Evolutionary conservation across 2,329 filamentous ascomycete species (phyloP).

Genomic region (Clonostachys chloroleuca): DNA sequence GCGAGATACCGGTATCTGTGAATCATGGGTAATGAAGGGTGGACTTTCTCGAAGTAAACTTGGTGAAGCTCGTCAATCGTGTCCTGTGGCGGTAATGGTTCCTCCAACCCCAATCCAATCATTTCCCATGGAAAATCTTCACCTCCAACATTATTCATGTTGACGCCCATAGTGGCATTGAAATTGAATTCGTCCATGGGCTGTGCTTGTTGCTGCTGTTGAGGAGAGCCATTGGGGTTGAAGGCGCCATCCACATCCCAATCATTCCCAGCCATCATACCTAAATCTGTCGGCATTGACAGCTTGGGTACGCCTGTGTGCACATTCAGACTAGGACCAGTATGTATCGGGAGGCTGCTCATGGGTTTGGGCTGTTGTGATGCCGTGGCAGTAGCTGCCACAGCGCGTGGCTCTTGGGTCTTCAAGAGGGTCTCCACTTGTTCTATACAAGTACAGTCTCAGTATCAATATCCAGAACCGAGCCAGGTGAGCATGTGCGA

Average conservation of each 20-base stretch:
- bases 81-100: slow-evolving; percentile 53
- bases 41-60: slow-evolving; percentile 87
- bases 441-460: slow-evolving; percentile 23
- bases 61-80: slow-evolving; percentile 82
- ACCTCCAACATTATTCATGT: slow-evolving; percentile 43
- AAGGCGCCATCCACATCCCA: slow-evolving; percentile 51
- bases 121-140: slow-evolving; percentile 74
- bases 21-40: slow-evolving; percentile 82
- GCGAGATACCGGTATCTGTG: slow-evolving; percentile 84
- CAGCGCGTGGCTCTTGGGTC: slow-evolving; percentile 55
- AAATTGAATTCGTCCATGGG: slow-evolving; percentile 56
- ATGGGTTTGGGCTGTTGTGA: slow-evolving; percentile 15
- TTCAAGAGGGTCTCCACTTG: slow-evolving; percentile 92
- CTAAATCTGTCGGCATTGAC: slow-evolving; percentile 12
- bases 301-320: not conserved
- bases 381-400: too few relatives aligned
- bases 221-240: slow-evolving; percentile 19
- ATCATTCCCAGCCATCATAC: slow-evolving; percentile 16
- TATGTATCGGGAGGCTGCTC: slow-evolving; percentile 11
- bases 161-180: slow-evolving; percentile 39
- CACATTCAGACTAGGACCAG: slow-evolving; percentile 5
- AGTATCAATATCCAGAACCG: not conserved
- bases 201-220: slow-evolving; percentile 27
- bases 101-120: slow-evolving; percentile 55
- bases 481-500: not conserved